These are phyloP conservation scores for Phialophora chinensis DNA, from an alignment of 2,329 filamentous ascomycete species.

Conservation along the genomic window DNA sequence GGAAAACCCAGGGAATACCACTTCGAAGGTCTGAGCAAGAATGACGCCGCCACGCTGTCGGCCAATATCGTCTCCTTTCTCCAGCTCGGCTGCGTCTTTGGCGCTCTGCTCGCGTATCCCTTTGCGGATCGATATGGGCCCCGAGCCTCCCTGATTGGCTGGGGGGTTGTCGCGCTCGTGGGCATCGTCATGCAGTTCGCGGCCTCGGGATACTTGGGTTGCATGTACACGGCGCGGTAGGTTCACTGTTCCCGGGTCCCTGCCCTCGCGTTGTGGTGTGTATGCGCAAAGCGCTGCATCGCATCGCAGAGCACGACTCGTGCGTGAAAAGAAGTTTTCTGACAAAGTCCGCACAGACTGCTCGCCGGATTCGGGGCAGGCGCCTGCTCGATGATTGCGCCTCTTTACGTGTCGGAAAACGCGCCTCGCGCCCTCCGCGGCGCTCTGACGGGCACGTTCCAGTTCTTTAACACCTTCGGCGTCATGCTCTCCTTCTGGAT, in stretches of 20 bases:
- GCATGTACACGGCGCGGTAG: conserved; percentile 62
- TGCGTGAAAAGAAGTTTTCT: no score
- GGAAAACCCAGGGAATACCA: conserved; percentile 57
- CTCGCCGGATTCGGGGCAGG: conserved; percentile 64
- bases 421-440: conserved; percentile 61
- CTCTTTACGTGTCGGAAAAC: conserved; percentile 67
- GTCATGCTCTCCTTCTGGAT: conserved; percentile 50
- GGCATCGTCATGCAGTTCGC: conserved; percentile 50
- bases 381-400: conserved; percentile 64
- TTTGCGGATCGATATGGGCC: conserved; percentile 59
- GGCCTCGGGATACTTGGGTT: conserved; percentile 49
- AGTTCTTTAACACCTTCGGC: conserved; percentile 45
- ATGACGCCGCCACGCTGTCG: conserved; percentile 60
- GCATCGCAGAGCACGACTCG: no score
- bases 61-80: conserved; percentile 75
- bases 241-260: background rate
- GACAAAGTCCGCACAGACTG: conserved; percentile 46
- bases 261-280: no score
- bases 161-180: conserved; percentile 58
- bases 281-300: no score
- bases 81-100: conserved; percentile 71
- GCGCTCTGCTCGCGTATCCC: conserved; percentile 59
- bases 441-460: conserved; percentile 44
- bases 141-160: conserved; percentile 57
- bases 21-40: conserved; percentile 50